These are phyloP conservation scores for Prunus yedoensis DNA, from an alignment of 331 rosid genomes.

Conservation along the genomic window DNA sequence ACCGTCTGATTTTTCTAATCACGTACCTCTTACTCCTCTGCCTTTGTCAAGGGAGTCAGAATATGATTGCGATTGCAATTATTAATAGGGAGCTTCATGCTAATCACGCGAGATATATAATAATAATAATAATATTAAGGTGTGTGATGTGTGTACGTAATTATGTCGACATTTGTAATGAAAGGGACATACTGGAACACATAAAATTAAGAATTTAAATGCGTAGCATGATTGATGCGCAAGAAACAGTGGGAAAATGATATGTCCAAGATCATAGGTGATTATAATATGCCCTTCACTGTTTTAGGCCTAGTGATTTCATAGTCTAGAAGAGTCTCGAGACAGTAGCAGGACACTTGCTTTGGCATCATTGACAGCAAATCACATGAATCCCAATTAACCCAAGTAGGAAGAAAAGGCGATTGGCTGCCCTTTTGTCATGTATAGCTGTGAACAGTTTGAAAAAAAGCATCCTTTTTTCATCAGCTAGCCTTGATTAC, in stretches of 20 bases:
- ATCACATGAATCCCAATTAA: too few species aligned
- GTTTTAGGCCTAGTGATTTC: not conserved
- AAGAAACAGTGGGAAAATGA: conserved; percentile 16
- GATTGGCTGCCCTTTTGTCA: not conserved
- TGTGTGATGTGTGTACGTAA: not conserved
- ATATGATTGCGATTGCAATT: not conserved
- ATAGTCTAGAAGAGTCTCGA: not conserved
- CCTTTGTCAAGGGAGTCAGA: conserved; percentile 6
- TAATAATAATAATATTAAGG: not conserved
- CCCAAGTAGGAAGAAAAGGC: too few species aligned
- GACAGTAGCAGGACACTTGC: not conserved
- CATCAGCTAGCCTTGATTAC: not conserved
- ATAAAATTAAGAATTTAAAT: not conserved
- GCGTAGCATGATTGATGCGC: conserved; percentile 1
- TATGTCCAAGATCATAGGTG: conserved; percentile 14
- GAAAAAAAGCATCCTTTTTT: not conserved
- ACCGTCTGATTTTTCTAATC: not conserved
- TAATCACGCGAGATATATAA: not conserved
- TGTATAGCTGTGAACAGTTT: not conserved
- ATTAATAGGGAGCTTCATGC: not conserved
- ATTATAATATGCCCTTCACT: not conserved
- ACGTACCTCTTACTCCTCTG: not conserved
- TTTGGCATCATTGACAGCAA: conserved; percentile 2
- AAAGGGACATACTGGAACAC: not conserved
- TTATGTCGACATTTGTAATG: not conserved